Evolutionary conservation across 192 early-diverging fungal species (phyloP).

Genomic region (Backusella mclennaniae): DNA sequence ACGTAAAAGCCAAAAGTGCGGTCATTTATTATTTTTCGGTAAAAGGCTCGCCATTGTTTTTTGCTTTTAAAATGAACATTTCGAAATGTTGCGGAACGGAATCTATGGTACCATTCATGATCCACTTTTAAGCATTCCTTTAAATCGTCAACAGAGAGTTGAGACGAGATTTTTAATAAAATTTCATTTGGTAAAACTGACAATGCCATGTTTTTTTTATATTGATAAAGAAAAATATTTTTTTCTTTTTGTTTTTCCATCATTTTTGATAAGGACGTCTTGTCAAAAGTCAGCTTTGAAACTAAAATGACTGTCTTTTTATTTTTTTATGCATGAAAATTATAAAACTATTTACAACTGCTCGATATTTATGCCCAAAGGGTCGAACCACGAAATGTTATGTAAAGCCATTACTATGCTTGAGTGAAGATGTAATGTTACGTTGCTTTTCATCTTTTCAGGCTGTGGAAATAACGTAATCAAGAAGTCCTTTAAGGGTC

Average conservation of each 20-base stretch:
- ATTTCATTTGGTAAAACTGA: conserved; percentile 10
- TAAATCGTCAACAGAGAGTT: neutral
- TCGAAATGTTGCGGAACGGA: neutral
- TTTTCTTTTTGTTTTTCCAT: neutral
- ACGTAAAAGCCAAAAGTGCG: neutral
- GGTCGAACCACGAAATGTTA: neutral
- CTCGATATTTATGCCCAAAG: neutral
- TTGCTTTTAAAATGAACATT: neutral
- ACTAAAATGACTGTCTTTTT: conserved; percentile 4
- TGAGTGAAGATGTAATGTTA: neutral
- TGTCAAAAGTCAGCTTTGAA: conserved; percentile 6
- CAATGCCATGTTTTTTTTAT: neutral
- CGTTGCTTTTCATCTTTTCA: neutral
- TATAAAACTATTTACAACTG: neutral
- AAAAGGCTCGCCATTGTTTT: neutral
- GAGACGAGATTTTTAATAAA: neutral
- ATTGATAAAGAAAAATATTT: neutral
- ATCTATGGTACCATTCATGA: conserved; percentile 1
- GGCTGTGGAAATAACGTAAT: neutral
- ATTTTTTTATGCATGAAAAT: neutral
- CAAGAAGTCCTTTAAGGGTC: conserved; percentile 6
- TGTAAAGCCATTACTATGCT: neutral
- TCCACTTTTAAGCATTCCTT: neutral
- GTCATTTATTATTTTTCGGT: neutral
- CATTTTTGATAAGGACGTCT: neutral